These are phyloP conservation scores for Mycena capillaripes DNA, from an alignment of 768 basidiomycete species.

Conservation along the genomic window DNA sequence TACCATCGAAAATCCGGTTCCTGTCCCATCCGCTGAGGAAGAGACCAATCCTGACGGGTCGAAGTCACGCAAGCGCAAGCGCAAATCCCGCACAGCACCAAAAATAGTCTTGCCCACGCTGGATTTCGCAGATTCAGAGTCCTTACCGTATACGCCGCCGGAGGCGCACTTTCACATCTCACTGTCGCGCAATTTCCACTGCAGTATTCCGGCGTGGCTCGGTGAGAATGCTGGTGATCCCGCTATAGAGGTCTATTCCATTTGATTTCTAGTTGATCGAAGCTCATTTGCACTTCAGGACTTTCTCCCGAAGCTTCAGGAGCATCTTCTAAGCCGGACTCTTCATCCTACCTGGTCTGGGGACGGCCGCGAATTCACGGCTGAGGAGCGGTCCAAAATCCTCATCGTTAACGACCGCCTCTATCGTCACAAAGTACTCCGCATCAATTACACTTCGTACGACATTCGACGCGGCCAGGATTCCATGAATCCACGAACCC, in stretches of 20 bases:
- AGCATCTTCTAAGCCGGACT: constrained; percentile 47
- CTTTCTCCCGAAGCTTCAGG: constrained; percentile 46
- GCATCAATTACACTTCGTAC: constrained; percentile 42
- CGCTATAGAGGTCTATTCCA: constrained; percentile 43
- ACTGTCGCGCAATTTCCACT: constrained; percentile 9
- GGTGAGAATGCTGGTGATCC: constrained; percentile 39
- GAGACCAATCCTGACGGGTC: too few relatives aligned
- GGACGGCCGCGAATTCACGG: constrained; percentile 42
- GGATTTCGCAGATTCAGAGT: constrained; percentile 12
- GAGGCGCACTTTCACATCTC: constrained; percentile 43
- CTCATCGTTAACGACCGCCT: constrained; percentile 37
- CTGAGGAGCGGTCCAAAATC: constrained; percentile 29
- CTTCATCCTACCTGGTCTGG: constrained; percentile 38
- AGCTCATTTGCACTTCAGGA: constrained; percentile 32
- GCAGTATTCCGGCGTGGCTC: constrained; percentile 6
- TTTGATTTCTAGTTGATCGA: neutral
- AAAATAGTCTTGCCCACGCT: neutral
- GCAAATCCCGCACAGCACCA: neutral
- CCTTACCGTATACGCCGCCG: constrained; percentile 17
- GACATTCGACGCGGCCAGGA: constrained; percentile 57
- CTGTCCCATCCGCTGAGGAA: neutral
- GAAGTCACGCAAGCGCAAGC: constrained; percentile 11
- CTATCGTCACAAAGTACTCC: constrained; percentile 46
- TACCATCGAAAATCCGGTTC: neutral
- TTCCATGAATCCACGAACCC: constrained; percentile 48